Evolutionary conservation across 2,329 filamentous ascomycete genomes (phyloP).

Genomic region (Periconia sp.): DNA sequence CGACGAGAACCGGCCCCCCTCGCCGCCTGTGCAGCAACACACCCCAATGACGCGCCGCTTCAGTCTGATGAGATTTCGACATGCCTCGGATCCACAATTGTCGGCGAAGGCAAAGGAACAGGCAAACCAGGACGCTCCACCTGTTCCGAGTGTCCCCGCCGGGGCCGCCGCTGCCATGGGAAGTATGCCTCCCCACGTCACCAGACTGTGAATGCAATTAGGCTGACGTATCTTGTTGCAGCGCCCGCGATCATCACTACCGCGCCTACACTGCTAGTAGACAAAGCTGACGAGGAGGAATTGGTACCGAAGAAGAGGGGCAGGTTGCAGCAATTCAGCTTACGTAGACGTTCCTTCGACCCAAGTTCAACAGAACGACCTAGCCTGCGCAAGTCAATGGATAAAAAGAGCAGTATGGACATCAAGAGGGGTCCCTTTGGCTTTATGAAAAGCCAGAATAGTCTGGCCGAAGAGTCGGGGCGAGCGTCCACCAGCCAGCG

Average conservation of each 20-base stretch:
- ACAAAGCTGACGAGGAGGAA: conserved; percentile 19
- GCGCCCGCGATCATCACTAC: conserved; percentile 84
- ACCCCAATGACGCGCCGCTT: conserved; percentile 58
- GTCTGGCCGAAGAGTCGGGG: conserved; percentile 50
- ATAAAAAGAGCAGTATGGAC: conserved; percentile 37
- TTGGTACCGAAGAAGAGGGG: conserved; percentile 34
- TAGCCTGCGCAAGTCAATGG: conserved; percentile 42
- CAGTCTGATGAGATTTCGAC: conserved; percentile 80
- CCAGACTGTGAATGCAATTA: conserved; percentile 2
- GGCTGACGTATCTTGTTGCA: conserved; percentile 33
- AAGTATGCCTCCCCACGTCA: conserved; percentile 10
- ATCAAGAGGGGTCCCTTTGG: conserved; percentile 33
- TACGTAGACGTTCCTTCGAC: conserved; percentile 46
- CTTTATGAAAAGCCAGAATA: conserved; percentile 32
- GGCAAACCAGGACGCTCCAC: conserved; percentile 63
- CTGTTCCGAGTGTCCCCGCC: conserved; percentile 50
- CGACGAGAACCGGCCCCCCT: conserved; percentile 30
- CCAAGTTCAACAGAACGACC: conserved; percentile 37
- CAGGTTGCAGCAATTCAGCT: conserved; percentile 42
- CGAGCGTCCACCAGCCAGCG: conserved; percentile 66
- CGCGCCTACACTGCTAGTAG: conserved; percentile 71
- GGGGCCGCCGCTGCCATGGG: conserved; percentile 21
- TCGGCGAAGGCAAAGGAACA: conserved; percentile 77
- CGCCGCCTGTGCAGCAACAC: conserved; percentile 41
- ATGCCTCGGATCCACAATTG: conserved; percentile 91